Conservation (phyloP, 768 basidiomycete species). For the Lactifluus echinatus region DNA sequence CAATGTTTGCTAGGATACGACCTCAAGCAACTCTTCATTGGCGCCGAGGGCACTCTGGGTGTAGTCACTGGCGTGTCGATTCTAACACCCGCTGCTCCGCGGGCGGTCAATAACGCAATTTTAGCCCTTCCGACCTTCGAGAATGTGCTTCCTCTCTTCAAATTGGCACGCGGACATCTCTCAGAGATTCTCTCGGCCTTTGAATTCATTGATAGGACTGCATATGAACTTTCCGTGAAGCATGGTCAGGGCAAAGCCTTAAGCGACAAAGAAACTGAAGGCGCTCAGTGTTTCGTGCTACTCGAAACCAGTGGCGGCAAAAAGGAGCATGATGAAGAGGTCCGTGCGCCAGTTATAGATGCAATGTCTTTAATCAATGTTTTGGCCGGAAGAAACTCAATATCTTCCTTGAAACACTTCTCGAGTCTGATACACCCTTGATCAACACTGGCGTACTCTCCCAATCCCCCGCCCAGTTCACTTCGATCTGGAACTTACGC, state of each 20-base stretch:
- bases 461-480: conserved; percentile 83
- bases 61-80: conserved; percentile 94
- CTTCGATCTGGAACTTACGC: conserved; percentile 83
- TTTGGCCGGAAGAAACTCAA: conserved; percentile 63
- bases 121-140: conserved; percentile 82
- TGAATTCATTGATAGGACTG: conserved; percentile 87
- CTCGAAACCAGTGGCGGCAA: conserved; percentile 93
- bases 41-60: conserved; percentile 93
- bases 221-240: conserved; percentile 76
- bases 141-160: conserved; percentile 79
- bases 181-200: conserved; percentile 97
- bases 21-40: conserved; percentile 96
- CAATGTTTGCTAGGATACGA: conserved; percentile 65
- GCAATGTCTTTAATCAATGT: neutral
- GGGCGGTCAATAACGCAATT: conserved; percentile 85
- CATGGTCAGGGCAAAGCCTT: conserved; percentile 76
- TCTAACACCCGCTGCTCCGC: conserved; percentile 74
- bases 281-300: conserved; percentile 82
- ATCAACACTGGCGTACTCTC: conserved; percentile 89
- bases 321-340: conserved; percentile 90
- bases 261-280: conserved; percentile 61
- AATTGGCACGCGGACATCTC: conserved; percentile 68
- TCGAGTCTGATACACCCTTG: conserved; percentile 63
- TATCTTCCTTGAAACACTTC: conserved; percentile 64
- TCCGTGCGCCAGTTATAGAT: conserved; percentile 27